A percentile compares a stretch with the other conserved stretches of the same genome.
phyloP scores from a whole-genome alignment of 192 early-diverging fungal species.

The Linnemannia hyalina region DNA sequence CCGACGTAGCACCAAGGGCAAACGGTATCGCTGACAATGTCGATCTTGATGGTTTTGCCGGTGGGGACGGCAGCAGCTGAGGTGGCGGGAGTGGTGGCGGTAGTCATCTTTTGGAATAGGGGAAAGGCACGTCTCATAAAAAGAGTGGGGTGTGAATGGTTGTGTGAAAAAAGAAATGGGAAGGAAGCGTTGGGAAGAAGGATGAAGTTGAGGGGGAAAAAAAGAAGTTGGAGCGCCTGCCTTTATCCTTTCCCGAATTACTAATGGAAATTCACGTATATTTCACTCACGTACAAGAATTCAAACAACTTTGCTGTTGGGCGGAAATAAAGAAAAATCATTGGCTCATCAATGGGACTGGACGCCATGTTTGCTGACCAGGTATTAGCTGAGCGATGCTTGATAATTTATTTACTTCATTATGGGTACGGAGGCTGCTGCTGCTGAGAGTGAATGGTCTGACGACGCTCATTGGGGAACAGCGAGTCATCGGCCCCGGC shows the following conservation, averaged over 20 bases:
- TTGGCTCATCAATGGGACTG: not conserved
- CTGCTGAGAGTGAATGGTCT: not conserved
- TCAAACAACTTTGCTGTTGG: constrained; percentile 14
- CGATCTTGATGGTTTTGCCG: constrained; percentile 63
- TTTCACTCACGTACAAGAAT: not conserved
- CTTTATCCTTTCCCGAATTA: not conserved
- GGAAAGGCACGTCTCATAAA: constrained; percentile 26
- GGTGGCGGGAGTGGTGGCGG: constrained; percentile 9
- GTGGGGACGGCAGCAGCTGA: constrained; percentile 3
- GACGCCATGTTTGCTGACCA: not conserved
- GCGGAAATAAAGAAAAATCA: not conserved
- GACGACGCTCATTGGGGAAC: not conserved
- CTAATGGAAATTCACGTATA: not conserved
- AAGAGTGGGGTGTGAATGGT: not conserved
- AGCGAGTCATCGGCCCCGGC: not conserved
- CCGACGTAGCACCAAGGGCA: constrained; percentile 88
- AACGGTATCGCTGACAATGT: constrained; percentile 74
- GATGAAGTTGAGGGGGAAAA: not conserved
- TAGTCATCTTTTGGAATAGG: constrained; percentile 26
- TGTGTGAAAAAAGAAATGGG: not conserved
- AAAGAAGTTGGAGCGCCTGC: not conserved
- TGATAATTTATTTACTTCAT: not conserved
- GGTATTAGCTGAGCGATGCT: not conserved
- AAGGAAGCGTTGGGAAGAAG: not conserved
- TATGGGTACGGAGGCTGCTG: constrained; percentile 1